Evolutionary conservation across 2,329 filamentous ascomycete genomes (phyloP).

Genomic region (Diaporthe citriasiana): DNA sequence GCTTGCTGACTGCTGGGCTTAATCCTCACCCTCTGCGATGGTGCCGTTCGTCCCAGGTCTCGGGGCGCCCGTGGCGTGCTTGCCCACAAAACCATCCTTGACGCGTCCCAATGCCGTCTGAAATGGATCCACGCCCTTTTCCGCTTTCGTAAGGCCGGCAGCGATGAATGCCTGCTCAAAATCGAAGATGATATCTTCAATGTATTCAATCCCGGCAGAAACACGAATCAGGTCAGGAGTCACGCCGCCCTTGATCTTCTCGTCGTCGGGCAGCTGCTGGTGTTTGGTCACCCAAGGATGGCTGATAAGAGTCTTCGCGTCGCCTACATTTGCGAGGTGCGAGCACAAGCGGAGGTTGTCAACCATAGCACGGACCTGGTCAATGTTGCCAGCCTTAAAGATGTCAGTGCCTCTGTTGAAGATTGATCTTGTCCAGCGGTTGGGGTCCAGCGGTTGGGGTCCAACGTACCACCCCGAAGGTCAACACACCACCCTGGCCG

Average conservation of each 20-base stretch:
- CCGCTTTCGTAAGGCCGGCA: too few relatives aligned
- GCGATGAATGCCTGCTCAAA: too few relatives aligned
- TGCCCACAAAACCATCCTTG: too few relatives aligned
- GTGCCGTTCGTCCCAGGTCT: too few relatives aligned
- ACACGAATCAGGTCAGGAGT: conserved; percentile 57
- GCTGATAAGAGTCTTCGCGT: background rate
- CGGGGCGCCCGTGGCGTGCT: too few relatives aligned
- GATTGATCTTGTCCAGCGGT: background rate
- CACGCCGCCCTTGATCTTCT: conserved; percentile 75
- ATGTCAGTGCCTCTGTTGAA: background rate
- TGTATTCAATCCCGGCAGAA: conserved; percentile 42
- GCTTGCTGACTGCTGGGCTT: background rate
- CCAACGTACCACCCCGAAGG: background rate
- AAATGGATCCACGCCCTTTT: too few relatives aligned
- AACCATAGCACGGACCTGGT: background rate
- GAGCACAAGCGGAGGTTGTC: background rate
- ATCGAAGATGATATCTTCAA: too few relatives aligned
- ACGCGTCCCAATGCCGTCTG: too few relatives aligned
- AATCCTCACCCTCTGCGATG: too few relatives aligned
- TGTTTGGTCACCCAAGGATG: conserved; percentile 75
- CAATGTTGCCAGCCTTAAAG: background rate
- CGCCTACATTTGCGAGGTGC: background rate
- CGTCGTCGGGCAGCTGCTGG: conserved; percentile 76
- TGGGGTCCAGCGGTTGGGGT: background rate
- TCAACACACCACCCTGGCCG: background rate